Percentiles rank a stretch among this genome's conserved stretches.
Conservation (phyloP, 108 stramenopile species). For the Fragilaria crotonensis region DNA sequence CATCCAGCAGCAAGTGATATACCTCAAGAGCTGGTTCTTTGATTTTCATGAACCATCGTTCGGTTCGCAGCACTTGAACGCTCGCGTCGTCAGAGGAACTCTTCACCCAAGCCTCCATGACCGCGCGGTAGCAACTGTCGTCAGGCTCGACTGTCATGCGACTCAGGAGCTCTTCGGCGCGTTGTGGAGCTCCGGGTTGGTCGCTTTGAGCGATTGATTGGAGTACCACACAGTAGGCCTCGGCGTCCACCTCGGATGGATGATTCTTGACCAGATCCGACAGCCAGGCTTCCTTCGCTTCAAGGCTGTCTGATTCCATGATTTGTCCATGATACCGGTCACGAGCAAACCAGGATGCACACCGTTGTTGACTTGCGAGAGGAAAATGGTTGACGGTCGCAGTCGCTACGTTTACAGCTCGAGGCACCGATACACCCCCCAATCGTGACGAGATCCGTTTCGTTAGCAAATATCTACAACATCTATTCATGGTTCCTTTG, state of each 20-base stretch:
- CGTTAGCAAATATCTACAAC: too few species aligned
- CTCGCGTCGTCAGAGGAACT: conserved; percentile 32
- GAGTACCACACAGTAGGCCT: conserved; percentile 52
- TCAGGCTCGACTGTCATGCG: conserved; percentile 30
- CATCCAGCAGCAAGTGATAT: conserved; percentile 49
- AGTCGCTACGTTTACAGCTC: too few species aligned
- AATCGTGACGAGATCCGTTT: too few species aligned
- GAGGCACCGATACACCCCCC: too few species aligned
- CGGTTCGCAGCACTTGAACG: conserved; percentile 47
- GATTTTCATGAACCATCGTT: conserved; percentile 61
- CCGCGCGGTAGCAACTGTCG: conserved; percentile 52
- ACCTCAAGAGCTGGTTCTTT: conserved; percentile 5
- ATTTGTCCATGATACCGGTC: too few species aligned
- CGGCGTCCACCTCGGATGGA: conserved; percentile 24
- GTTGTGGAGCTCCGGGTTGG: conserved; percentile 40
- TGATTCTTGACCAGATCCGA: conserved; percentile 4
- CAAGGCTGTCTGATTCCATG: conserved; percentile 20
- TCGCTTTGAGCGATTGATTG: conserved; percentile 31
- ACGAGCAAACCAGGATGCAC: too few species aligned
- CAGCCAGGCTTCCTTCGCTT: conserved; percentile 35
- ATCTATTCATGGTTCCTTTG: too few species aligned
- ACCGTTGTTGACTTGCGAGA: too few species aligned
- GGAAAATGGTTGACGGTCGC: too few species aligned
- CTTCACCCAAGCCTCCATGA: conserved; percentile 68
- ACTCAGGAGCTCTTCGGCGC: conserved; percentile 52